Base-by-base conservation (phyloP, 306 rosid species). In the Fagus crenata region DNA sequence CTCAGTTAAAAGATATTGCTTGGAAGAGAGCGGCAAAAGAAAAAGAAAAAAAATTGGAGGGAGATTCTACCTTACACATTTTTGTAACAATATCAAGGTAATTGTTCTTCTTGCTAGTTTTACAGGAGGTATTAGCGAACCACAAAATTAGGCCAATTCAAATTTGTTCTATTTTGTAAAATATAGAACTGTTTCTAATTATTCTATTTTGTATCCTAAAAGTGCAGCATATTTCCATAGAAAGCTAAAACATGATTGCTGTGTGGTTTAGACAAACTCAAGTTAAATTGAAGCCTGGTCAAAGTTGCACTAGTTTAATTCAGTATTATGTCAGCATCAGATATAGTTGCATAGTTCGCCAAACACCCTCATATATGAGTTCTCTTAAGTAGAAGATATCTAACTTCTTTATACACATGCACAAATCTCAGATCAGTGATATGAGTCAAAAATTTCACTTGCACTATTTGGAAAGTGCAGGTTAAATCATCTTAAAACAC, bases 381-480 rank as follows among this genome's bases (percentile, higher is more conserved):
- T 77, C 46, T 71, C 18, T 39, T 15, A 58, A 58, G 58, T 70
- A 70, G 54, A 71, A 69, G 58, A 80, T 74, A 39, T 67, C 60
- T 11, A 61, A 70, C 73, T 77, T 63, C 69, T 64, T 59, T 49
- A 58, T 71, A 63, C 2, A 67, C 46, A 41, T 36, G 65, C 39
- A 42, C 33, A 63, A 71, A 81, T 28, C 4, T 22, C 43, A 79
- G 54, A 73, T 5, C 42, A 46, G 67, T 69, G 51, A 61, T 63
- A 71, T 28, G 43, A 60, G 43, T 37, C 22, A 79, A 68, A 65
- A 67, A 55, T 67, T 77, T 73, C 46, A 46, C 72, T 60, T 31
- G 41, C 28, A 28, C 15, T 33, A 55, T 55, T 54, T 33, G 7
- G 31, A 56, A 0, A 69, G 70, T 39, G 8, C 22, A 58, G 51